A percentile compares a stretch with the other conserved stretches of the same genome.
phyloP scores from a whole-genome alignment of 106 monocot genomes.

The Dendrobium chrysotoxum region DNA sequence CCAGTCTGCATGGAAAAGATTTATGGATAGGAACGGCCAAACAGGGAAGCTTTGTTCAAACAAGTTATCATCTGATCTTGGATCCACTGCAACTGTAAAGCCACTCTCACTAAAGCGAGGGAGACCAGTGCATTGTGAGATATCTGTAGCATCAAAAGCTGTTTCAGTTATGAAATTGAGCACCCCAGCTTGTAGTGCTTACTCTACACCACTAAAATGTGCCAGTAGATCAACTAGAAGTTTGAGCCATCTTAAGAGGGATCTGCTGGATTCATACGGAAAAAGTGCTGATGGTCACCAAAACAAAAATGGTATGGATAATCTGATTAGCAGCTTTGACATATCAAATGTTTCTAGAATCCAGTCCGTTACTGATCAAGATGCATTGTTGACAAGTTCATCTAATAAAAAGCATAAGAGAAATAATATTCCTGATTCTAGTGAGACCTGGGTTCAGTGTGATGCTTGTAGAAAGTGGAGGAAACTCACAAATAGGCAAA shows the following conservation, averaged over 20 bases:
- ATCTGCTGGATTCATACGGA: slow-evolving; percentile 46
- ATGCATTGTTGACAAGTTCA: slow-evolving; percentile 1
- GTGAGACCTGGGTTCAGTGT: slow-evolving; percentile 92
- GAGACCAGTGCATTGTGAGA: slow-evolving; percentile 13
- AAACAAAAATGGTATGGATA: slow-evolving; percentile 14
- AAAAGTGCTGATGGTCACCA: slow-evolving; percentile 9
- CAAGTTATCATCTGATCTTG: slow-evolving; percentile 8
- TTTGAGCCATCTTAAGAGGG: slow-evolving; percentile 31
- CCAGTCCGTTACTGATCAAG: neutral
- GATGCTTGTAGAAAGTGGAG: slow-evolving; percentile 99
- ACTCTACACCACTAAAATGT: slow-evolving; percentile 18
- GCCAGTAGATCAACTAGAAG: slow-evolving; percentile 27
- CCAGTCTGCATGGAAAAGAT: slow-evolving; percentile 46
- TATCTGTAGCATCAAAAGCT: neutral
- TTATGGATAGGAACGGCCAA: slow-evolving; percentile 20
- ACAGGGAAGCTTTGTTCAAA: slow-evolving; percentile 18
- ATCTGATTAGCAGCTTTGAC: slow-evolving; percentile 7
- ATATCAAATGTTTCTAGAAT: neutral
- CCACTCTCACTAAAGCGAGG: slow-evolving; percentile 12
- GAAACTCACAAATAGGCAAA: slow-evolving; percentile 35
- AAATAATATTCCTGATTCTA: slow-evolving; percentile 22
- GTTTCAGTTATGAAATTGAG: slow-evolving; percentile 15
- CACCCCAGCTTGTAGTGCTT: slow-evolving; percentile 16
- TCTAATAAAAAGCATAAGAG: slow-evolving; percentile 29
- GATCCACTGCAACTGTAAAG: slow-evolving; percentile 10